Base-by-base conservation (phyloP, 441 rosid genomes). In the Euphorbia schlechtendalii region DNA sequence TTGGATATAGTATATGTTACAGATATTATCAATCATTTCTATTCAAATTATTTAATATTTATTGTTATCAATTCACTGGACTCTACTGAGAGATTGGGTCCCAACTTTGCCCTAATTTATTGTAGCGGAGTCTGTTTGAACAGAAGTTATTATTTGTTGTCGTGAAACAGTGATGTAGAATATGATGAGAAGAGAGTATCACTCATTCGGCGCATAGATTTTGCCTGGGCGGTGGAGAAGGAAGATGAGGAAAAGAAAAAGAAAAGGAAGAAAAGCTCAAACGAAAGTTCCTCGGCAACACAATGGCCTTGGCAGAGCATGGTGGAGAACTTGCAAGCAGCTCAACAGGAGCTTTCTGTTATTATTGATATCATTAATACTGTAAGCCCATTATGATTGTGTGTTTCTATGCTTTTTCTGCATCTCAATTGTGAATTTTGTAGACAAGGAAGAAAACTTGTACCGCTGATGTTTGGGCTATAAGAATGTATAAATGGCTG, bases 121-220 rank as follows among this genome's bases (percentile, higher is more conserved):
- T 27, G 4, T 1, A 27, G 2, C 30, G 30, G 30, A 27, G n/a
- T 68, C 53, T 11, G 22, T 41, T 61, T 15, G 8, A 6, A 7
- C 7, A 43, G 0, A 54, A 56, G 57, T 28, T 25, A 43, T 56
- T 45, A 51, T 55, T 46, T 22, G 48, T 61, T 53, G 28, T 48
- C 27, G 62, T 59, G 30, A 13, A 66, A 32, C 70, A 91, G 96
- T 62, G 96, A 88, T 59, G 78, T 86, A 8, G 84, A 77, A 24
- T 84, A 88, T 56, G 97, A 93, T n/a, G 99, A 93, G 78, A 90
- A 90, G 82, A 77, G 86, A 75, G 91, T 80, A 1, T 87, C 96
- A 15, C 66, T 86, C 76, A 93, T 88, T 43, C 84, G 95, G 70
- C 76, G 86, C 30, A 79, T 93, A 53, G 97, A 90, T 77, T 93